Percentiles rank a stretch among this genome's conserved stretches.
These are phyloP conservation scores for Panicum hallii DNA, from an alignment of 202 grass and related monocot species.

Conservation along the genomic window DNA sequence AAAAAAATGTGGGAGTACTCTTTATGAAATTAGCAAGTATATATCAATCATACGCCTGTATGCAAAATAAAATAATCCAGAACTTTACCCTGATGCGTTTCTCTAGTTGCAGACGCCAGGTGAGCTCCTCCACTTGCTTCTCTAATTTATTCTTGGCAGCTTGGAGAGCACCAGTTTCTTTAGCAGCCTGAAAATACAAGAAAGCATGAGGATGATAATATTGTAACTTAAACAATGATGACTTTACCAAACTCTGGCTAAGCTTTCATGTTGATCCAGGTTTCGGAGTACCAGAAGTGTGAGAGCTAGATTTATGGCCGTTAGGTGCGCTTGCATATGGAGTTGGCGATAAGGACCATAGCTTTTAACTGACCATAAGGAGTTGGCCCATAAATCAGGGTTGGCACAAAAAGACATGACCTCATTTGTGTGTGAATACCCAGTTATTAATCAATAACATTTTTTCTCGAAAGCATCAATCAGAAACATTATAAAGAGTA, in stretches of 20 bases:
- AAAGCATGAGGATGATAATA: slow-evolving; percentile 22
- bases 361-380: slow-evolving; percentile 4
- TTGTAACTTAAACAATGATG: slow-evolving; percentile 16
- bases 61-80: slow-evolving; percentile 18
- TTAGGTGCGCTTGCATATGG: slow-evolving; percentile 29
- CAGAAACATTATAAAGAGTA: not conserved
- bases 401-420: not conserved
- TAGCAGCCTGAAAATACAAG: slow-evolving; percentile 77
- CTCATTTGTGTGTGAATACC: not conserved
- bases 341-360: not conserved
- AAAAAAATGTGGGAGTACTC: not conserved
- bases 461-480: not conserved
- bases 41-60: slow-evolving; percentile 11
- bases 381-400: not conserved
- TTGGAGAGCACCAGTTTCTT: slow-evolving; percentile 95
- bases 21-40: slow-evolving; percentile 5
- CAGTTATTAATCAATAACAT: not conserved
- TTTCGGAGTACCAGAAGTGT: slow-evolving; percentile 13
- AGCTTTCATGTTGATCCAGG: slow-evolving; percentile 24
- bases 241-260: not conserved
- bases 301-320: slow-evolving; percentile 14
- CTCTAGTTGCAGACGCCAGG: slow-evolving; percentile 89
- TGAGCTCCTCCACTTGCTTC: slow-evolving; percentile 97
- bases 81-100: slow-evolving; percentile 91
- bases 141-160: slow-evolving; percentile 98